These are phyloP conservation scores for Exophiala calicioides DNA, from an alignment of 2,329 filamentous ascomycete species.

Conservation along the genomic window DNA sequence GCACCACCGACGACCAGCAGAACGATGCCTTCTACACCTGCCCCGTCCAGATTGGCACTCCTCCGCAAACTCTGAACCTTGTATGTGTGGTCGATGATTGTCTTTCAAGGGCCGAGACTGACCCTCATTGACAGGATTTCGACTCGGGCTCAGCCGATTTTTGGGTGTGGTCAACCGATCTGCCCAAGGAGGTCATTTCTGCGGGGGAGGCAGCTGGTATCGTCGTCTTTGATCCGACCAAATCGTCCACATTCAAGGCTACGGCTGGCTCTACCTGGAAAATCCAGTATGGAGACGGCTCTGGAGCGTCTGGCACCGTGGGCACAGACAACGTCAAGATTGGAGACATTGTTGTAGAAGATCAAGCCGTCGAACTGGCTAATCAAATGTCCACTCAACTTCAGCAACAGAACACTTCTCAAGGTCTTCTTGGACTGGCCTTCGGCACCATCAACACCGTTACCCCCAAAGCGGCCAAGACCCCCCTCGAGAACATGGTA, in stretches of 20 bases:
- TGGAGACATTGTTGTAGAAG: constrained; percentile 62
- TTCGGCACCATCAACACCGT: constrained; percentile 67
- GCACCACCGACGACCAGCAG: constrained; percentile 64
- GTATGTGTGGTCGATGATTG: constrained; percentile 6
- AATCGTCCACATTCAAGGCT: constrained; percentile 62
- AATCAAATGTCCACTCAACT: constrained; percentile 61
- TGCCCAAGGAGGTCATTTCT: constrained; percentile 41
- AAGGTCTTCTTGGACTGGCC: constrained; percentile 62
- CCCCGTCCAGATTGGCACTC: constrained; percentile 65
- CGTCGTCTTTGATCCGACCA: constrained; percentile 59
- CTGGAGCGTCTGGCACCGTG: constrained; percentile 65
- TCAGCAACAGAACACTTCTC: constrained; percentile 48
- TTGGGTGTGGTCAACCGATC: constrained; percentile 62
- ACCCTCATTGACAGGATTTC: constrained; percentile 50
- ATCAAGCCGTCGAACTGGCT: constrained; percentile 67
- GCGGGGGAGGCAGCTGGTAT: constrained; percentile 44
- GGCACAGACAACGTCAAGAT: constrained; percentile 64
- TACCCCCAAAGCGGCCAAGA: constrained; percentile 55
- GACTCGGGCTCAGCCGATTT: constrained; percentile 72
- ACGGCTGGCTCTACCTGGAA: constrained; percentile 57
- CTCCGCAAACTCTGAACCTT: constrained; percentile 58
- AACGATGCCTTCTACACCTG: constrained; percentile 68
- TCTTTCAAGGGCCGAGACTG: not conserved
- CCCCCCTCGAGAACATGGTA: constrained; percentile 71
- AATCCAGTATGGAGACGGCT: constrained; percentile 69